Percentiles rank a stretch among this genome's conserved stretches.
phyloP scores from a whole-genome alignment of 768 basidiomycete genomes.

The Suillus brevipes region DNA sequence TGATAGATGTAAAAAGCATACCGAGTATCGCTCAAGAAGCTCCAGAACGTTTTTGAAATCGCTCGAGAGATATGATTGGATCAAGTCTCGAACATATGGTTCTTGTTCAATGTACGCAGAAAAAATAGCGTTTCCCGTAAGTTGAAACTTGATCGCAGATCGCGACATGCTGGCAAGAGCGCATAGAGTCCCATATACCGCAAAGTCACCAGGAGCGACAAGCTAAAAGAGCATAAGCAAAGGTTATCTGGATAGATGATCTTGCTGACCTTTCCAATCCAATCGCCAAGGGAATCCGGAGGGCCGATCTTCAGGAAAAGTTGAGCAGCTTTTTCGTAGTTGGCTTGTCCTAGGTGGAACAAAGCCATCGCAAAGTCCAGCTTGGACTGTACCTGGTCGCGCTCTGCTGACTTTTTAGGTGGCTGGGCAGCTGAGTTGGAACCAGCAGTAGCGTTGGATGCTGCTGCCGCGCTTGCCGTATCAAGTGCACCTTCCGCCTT shows the following conservation, averaged over 20 bases:
- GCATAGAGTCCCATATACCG: constrained; percentile 82
- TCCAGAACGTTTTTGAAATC: constrained; percentile 84
- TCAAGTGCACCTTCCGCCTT: constrained; percentile 95
- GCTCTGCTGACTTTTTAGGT: constrained; percentile 50
- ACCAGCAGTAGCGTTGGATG: constrained; percentile 32
- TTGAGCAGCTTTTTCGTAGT: constrained; percentile 80
- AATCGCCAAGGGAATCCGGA: constrained; percentile 68
- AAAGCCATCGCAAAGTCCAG: constrained; percentile 82
- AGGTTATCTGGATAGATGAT: background rate
- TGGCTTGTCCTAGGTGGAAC: constrained; percentile 66
- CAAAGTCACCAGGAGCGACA: constrained; percentile 79
- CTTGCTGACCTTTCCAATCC: constrained; percentile 64
- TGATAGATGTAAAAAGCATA: constrained; percentile 30
- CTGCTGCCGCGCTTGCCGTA: constrained; percentile 42
- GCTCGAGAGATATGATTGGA: constrained; percentile 84
- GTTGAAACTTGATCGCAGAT: constrained; percentile 61
- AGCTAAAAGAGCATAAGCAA: constrained; percentile 44
- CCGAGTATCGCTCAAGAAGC: constrained; percentile 71
- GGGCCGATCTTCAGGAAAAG: constrained; percentile 70
- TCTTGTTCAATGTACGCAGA: constrained; percentile 82
- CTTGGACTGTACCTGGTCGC: constrained; percentile 71
- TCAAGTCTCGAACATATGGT: constrained; percentile 81
- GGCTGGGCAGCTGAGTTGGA: constrained; percentile 22
- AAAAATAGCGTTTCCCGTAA: constrained; percentile 71
- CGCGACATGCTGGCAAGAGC: constrained; percentile 78